A percentile compares a stretch with the other conserved stretches of the same genome.
Conservation (phyloP, 2,329 filamentous ascomycete species). For the Diaporthe ampelina region DNA sequence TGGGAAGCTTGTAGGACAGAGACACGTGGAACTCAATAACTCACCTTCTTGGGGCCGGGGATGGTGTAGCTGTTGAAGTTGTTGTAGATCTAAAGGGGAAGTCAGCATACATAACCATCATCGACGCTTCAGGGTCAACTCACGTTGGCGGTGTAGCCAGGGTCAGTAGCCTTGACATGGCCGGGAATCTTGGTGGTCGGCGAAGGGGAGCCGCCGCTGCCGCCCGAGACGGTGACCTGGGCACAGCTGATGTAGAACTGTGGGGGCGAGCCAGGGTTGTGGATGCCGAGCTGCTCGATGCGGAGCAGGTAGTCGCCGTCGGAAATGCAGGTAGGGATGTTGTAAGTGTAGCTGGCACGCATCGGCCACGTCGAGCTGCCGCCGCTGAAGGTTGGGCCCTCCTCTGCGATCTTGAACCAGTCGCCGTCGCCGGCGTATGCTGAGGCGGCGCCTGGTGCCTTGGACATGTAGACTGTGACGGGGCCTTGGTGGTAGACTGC, state of each 20-base stretch:
- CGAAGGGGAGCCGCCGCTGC: conserved; percentile 53
- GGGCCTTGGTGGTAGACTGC: conserved; percentile 61
- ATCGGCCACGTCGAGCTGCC: conserved; percentile 50
- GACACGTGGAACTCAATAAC: no score
- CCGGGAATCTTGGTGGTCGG: conserved; percentile 53
- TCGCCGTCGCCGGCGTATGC: conserved; percentile 31
- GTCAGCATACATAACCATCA: no score
- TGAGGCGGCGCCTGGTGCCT: conserved; percentile 29
- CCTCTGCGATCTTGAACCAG: conserved; percentile 39
- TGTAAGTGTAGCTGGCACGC: conserved; percentile 61
- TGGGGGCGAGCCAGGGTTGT: conserved; percentile 59
- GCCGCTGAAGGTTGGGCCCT: conserved; percentile 51
- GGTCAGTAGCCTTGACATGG: conserved; percentile 52
- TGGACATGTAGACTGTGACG: conserved; percentile 53
- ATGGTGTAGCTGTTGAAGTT: conserved; percentile 46
- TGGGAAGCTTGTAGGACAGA: neutral
- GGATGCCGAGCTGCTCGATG: conserved; percentile 66
- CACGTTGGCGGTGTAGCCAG: conserved; percentile 61
- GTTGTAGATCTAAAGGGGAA: conserved; percentile 45
- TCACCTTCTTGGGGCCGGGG: conserved; percentile 34
- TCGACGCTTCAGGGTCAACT: no score
- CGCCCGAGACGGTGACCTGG: conserved; percentile 57
- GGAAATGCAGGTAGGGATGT: conserved; percentile 33
- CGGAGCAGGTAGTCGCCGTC: conserved; percentile 37
- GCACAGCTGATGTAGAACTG: conserved; percentile 62